Evolutionary conservation across 768 basidiomycete species (phyloP).

Genomic region (Suillus placidus): DNA sequence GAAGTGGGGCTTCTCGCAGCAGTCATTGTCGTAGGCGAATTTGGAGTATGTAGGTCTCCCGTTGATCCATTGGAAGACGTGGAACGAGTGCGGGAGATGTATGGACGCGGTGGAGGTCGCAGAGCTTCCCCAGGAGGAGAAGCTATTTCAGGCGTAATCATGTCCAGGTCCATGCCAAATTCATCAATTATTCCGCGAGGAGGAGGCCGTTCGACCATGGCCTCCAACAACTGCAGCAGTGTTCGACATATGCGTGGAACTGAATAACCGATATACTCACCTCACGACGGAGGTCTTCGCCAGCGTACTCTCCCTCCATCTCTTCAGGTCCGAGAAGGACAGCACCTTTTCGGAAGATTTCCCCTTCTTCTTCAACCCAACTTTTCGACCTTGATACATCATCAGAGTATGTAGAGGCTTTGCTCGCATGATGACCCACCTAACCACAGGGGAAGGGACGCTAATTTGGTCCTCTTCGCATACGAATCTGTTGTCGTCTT

Average conservation of each 20-base stretch:
- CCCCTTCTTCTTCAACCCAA: slow-evolving; percentile 94
- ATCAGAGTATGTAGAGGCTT: not conserved
- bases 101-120: slow-evolving; percentile 54
- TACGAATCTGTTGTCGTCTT: slow-evolving; percentile 38
- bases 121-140: slow-evolving; percentile 22
- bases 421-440: not conserved
- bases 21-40: slow-evolving; percentile 10
- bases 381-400: slow-evolving; percentile 55
- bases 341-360: slow-evolving; percentile 91
- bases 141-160: slow-evolving; percentile 11
- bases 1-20: slow-evolving; percentile 4
- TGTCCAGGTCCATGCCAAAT: slow-evolving; percentile 44
- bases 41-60: not conserved
- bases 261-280: slow-evolving; percentile 36
- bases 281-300: slow-evolving; percentile 86
- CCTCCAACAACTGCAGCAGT: slow-evolving; percentile 68
- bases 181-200: slow-evolving; percentile 72
- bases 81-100: slow-evolving; percentile 59
- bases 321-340: slow-evolving; percentile 81
- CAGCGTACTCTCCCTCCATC: slow-evolving; percentile 87
- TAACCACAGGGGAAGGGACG: slow-evolving; percentile 33
- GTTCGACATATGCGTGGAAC: not conserved
- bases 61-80: slow-evolving; percentile 34
- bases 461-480: slow-evolving; percentile 30
- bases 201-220: slow-evolving; percentile 84